Percentiles rank a stretch among this genome's conserved stretches.
Conservation (phyloP, 1,284 basidiomycete genomes). For the Sutorius eximius region DNA sequence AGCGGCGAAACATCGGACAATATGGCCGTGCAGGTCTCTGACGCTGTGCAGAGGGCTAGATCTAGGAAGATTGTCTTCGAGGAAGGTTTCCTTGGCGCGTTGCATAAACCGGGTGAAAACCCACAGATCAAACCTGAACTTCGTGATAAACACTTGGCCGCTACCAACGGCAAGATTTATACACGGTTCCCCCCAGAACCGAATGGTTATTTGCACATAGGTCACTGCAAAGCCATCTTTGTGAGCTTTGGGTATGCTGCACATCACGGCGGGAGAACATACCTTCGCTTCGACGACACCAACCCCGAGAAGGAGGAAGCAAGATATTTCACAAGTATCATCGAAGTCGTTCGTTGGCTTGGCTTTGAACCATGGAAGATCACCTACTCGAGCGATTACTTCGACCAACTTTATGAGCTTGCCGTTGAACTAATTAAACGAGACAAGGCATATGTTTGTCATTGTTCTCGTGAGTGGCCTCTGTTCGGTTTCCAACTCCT, state of each 20-base stretch:
- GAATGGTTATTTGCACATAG: conserved; percentile 95
- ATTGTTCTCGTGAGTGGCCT: conserved; percentile 80
- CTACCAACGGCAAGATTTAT: conserved; percentile 84
- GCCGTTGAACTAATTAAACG: conserved; percentile 90
- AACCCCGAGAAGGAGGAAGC: conserved; percentile 99
- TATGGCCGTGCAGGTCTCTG: conserved; percentile 34
- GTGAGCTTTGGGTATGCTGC: conserved; percentile 98
- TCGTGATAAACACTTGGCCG: conserved; percentile 79
- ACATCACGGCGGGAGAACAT: conserved; percentile 87
- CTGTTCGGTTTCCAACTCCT: not conserved
- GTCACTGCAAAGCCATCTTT: conserved; percentile 98
- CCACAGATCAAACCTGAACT: conserved; percentile 82
- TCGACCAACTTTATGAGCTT: conserved; percentile 84
- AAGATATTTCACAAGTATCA: conserved; percentile 93
- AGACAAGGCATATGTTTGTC: conserved; percentile 94
- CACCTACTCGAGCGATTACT: conserved; percentile 99
- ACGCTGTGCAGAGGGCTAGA: conserved; percentile 39
- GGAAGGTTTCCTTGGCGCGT: conserved; percentile 91
- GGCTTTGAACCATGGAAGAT: conserved; percentile 99
- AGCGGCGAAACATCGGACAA: conserved; percentile 28
- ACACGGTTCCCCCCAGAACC: conserved; percentile 99
- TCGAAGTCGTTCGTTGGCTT: conserved; percentile 95
- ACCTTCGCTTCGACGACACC: conserved; percentile 96
- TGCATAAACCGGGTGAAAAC: conserved; percentile 95
- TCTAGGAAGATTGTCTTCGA: conserved; percentile 79